Percentiles rank a stretch among this genome's conserved stretches.
phyloP scores from a whole-genome alignment of 2,329 filamentous ascomycete genomes.

The Huntiella bhutanensis region DNA sequence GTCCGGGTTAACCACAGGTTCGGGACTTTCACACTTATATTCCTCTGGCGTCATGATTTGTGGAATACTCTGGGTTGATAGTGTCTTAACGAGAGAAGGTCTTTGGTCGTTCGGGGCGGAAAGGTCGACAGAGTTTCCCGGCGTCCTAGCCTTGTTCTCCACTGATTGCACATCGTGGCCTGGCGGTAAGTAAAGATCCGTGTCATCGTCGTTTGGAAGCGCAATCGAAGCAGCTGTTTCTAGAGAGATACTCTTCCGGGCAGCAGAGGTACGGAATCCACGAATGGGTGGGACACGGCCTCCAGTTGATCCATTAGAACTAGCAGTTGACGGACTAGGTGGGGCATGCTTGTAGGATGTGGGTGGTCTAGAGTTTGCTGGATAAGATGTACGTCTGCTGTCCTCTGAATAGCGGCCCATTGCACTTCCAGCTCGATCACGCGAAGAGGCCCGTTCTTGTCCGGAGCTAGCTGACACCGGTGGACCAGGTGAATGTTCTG shows the following conservation, averaged over 20 bases:
- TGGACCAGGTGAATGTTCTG: conserved; percentile 1
- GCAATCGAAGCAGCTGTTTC: conserved; percentile 32
- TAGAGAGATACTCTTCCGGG: conserved; percentile 33
- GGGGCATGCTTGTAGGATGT: conserved; percentile 13
- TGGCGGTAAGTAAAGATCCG: conserved; percentile 21
- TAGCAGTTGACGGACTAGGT: conserved; percentile 14
- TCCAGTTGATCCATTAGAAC: conserved; percentile 14
- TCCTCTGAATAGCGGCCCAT: conserved; percentile 19
- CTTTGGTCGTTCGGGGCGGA: too few species aligned
- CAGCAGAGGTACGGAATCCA: conserved; percentile 35
- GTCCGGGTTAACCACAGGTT: conserved; percentile 19
- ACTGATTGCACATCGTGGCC: too few species aligned
- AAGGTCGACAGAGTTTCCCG: conserved; percentile 20
- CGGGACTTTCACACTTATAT: neutral
- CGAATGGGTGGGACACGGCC: conserved; percentile 33
- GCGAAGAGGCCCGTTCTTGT: conserved; percentile 1
- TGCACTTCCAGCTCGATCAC: neutral
- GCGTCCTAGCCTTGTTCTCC: conserved; percentile 16
- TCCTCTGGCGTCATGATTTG: conserved; percentile 4
- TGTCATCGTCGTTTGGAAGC: conserved; percentile 26
- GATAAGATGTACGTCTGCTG: conserved; percentile 23
- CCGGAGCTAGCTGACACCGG: conserved; percentile 17
- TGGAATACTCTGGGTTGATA: conserved; percentile 9
- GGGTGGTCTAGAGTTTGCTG: conserved; percentile 18
- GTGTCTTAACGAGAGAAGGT: too few species aligned